A percentile compares a stretch with the other conserved stretches of the same genome.
Evolutionary conservation across 139 green algal genomes (phyloP).

Genomic region (Asterochloris sp.): DNA sequence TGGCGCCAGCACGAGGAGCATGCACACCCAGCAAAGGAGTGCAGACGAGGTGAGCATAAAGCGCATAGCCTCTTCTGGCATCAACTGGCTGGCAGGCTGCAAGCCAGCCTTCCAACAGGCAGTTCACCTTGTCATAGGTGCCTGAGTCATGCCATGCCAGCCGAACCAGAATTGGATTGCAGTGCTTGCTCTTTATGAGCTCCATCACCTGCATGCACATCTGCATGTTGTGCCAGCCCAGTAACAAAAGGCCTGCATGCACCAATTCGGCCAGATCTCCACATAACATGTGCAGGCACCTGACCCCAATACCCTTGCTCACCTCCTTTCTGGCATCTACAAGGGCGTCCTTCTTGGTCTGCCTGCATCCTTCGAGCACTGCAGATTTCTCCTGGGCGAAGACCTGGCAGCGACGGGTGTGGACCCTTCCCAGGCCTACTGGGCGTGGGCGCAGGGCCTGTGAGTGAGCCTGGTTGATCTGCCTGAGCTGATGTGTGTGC

Average conservation of each 20-base stretch:
- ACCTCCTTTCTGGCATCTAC: constrained; percentile 12
- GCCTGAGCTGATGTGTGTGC: no score
- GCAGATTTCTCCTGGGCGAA: no score
- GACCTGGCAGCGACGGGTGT: no score
- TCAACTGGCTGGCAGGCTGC: neutral
- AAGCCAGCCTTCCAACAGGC: neutral
- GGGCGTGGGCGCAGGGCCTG: no score
- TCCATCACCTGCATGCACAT: neutral
- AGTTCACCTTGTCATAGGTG: constrained; percentile 55
- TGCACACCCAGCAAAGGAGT: no score
- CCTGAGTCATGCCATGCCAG: constrained; percentile 74
- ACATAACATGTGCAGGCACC: no score
- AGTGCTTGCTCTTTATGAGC: constrained; percentile 30
- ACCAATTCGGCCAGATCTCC: no score
- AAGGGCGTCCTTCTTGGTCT: constrained; percentile 20
- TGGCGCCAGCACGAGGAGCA: no score
- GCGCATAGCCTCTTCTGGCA: neutral
- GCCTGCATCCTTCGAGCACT: neutral
- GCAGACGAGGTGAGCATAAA: neutral
- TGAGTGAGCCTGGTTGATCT: no score
- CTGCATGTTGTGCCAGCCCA: no score
- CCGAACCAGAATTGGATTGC: constrained; percentile 55
- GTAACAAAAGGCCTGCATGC: no score
- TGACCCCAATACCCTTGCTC: neutral
- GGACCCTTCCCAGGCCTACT: no score